Conservation (phyloP, 169 alveolate species). For the Cyclospora cayetanensis region DNA sequence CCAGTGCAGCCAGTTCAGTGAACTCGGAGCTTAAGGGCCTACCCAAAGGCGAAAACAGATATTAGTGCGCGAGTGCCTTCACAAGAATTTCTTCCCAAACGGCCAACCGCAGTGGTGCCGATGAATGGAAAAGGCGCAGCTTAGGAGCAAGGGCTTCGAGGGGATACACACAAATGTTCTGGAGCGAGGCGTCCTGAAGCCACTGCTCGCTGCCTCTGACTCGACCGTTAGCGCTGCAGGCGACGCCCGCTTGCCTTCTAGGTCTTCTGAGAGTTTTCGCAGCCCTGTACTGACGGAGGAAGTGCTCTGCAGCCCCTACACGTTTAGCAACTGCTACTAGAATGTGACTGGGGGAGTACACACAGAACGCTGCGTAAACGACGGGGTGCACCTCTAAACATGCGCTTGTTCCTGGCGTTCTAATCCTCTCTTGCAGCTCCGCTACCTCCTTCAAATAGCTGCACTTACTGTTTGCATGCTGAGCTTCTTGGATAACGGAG, state of each 20-base stretch:
- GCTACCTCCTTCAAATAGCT: constrained; percentile 10
- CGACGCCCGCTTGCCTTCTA: background rate
- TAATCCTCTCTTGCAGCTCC: constrained; percentile 35
- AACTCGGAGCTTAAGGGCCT: no score
- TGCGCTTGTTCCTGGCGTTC: constrained; percentile 40
- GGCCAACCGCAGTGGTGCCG: constrained; percentile 55
- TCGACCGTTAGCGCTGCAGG: background rate
- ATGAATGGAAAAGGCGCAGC: constrained; percentile 47
- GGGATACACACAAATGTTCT: constrained; percentile 40
- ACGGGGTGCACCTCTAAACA: constrained; percentile 53
- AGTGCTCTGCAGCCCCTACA: constrained; percentile 51
- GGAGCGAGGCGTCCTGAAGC: constrained; percentile 12
- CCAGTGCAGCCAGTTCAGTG: no score
- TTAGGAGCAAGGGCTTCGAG: constrained; percentile 21
- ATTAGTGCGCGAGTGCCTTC: background rate
- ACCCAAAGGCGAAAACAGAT: no score
- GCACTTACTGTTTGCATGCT: background rate
- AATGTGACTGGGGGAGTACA: constrained; percentile 11
- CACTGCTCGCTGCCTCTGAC: constrained; percentile 43
- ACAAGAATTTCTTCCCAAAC: constrained; percentile 49
- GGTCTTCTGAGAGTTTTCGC: background rate
- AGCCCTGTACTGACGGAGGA: background rate
- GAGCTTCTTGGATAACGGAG: background rate
- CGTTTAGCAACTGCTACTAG: constrained; percentile 44
- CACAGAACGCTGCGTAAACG: constrained; percentile 51